Conservation (phyloP, 1,284 basidiomycete genomes). For the Puccinia triticina region DNA sequence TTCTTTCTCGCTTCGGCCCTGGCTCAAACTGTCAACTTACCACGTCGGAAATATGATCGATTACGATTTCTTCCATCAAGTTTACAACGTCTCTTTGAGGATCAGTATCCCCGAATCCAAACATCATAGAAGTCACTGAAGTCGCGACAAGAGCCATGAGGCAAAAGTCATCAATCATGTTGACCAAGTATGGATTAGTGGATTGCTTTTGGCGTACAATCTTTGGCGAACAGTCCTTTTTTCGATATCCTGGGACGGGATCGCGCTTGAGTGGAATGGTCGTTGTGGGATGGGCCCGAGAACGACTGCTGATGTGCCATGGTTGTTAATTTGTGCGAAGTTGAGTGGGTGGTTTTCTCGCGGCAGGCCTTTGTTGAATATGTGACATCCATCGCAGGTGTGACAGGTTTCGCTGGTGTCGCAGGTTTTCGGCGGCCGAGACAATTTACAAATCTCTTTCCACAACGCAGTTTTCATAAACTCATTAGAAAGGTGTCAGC, state of each 20-base stretch:
- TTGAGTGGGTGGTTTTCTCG: neutral
- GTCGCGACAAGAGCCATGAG: neutral
- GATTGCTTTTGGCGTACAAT: constrained; percentile 3
- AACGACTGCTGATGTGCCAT: constrained; percentile 19
- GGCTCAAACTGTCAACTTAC: constrained; percentile 7
- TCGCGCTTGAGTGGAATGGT: constrained; percentile 30
- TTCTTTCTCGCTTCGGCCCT: neutral
- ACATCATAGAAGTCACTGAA: constrained; percentile 48
- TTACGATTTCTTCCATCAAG: constrained; percentile 51
- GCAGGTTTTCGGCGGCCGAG: too few relatives aligned
- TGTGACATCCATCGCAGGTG: too few relatives aligned
- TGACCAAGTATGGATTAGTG: neutral
- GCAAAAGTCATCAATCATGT: neutral
- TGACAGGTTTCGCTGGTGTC: too few relatives aligned
- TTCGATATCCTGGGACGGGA: constrained; percentile 39
- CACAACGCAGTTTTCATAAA: too few relatives aligned
- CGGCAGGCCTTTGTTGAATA: too few relatives aligned
- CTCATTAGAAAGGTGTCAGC: too few relatives aligned
- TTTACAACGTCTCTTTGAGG: constrained; percentile 42
- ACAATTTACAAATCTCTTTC: too few relatives aligned
- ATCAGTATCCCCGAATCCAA: constrained; percentile 50
- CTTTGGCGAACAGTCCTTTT: constrained; percentile 42
- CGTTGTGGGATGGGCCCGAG: constrained; percentile 20
- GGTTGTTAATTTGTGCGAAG: neutral
- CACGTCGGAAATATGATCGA: constrained; percentile 48